Conservation (phyloP, 148 eudicot genomes). For the Polygonum aviculare region DNA sequence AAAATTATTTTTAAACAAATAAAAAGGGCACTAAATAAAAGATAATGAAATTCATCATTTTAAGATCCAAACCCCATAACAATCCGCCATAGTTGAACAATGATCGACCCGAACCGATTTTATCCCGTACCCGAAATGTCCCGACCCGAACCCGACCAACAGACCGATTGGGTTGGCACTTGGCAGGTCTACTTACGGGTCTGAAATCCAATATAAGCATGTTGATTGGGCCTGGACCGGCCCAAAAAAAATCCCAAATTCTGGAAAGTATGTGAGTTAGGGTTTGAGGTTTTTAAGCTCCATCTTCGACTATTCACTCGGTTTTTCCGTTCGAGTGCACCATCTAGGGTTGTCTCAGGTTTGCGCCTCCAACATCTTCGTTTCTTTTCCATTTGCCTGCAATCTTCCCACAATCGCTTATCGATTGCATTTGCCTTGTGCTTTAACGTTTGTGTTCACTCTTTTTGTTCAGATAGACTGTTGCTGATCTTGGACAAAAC, state of each 20-base stretch:
- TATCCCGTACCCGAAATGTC: no score
- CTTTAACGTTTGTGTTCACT: not conserved
- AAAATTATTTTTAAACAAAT: no score
- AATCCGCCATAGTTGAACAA: no score
- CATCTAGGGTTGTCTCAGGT: not conserved
- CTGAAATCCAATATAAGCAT: not conserved
- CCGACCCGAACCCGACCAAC: no score
- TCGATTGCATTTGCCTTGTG: not conserved
- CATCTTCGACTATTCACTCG: not conserved
- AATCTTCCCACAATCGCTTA: not conserved
- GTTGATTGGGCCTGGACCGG: not conserved
- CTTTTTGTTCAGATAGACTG: not conserved
- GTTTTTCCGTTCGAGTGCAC: not conserved
- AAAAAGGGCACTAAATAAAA: no score
- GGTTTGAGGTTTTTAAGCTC: not conserved
- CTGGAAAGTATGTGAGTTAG: not conserved
- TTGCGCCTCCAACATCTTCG: conserved; percentile 1
- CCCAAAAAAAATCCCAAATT: not conserved
- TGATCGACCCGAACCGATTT: no score
- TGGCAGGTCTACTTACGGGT: not conserved
- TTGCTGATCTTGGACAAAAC: conserved; percentile 3
- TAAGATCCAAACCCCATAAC: no score
- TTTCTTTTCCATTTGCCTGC: not conserved
- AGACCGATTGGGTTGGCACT: no score
- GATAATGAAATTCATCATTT: no score